phyloP scores from a whole-genome alignment of 805 yeast species.

The Ogataea philodendri region DNA sequence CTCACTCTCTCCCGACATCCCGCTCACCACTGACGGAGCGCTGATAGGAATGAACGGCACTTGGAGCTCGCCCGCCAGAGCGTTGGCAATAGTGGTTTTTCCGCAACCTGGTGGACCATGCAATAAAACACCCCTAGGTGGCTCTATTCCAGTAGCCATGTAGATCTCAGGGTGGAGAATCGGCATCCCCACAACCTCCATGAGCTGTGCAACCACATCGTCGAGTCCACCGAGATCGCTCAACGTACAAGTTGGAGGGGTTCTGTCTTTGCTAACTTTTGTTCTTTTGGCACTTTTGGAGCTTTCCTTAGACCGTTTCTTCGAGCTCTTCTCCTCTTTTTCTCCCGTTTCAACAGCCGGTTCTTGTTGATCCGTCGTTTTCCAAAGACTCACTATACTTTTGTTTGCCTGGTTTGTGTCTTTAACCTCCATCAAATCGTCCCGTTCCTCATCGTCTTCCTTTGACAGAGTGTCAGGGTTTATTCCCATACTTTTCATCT shows the following conservation, averaged over 20 bases:
- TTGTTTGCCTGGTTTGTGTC: conserved; percentile 73
- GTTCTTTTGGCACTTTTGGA: conserved; percentile 25
- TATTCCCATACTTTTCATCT: conserved; percentile 40
- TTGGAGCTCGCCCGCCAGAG: conserved; percentile 89
- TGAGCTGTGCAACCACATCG: conserved; percentile 74
- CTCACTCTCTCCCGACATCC: conserved; percentile 99
- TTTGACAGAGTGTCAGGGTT: conserved; percentile 19
- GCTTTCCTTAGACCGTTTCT: conserved; percentile 48
- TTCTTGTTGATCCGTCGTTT: conserved; percentile 19
- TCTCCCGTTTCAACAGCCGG: conserved; percentile 1
- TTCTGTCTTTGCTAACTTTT: conserved; percentile 52
- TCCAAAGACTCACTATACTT: conserved; percentile 74
- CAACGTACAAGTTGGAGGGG: conserved; percentile 67
- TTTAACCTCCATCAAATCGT: conserved; percentile 59
- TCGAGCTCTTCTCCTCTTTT: conserved; percentile 29
- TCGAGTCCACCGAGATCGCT: conserved; percentile 88
- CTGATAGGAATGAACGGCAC: conserved; percentile 89
- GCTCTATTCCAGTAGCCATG: conserved; percentile 83
- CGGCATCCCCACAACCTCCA: conserved; percentile 91
- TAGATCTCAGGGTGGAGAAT: conserved; percentile 92
- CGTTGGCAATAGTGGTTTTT: conserved; percentile 93
- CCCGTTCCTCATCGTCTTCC: conserved; percentile 25
- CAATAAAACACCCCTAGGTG: conserved; percentile 88
- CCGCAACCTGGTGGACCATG: conserved; percentile 99
- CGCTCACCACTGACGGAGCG: conserved; percentile 95